Percentiles rank a stretch among this genome's conserved stretches.
Evolutionary conservation across 2,329 filamentous ascomycete genomes (phyloP).

Genomic region (Penicillium sp.): DNA sequence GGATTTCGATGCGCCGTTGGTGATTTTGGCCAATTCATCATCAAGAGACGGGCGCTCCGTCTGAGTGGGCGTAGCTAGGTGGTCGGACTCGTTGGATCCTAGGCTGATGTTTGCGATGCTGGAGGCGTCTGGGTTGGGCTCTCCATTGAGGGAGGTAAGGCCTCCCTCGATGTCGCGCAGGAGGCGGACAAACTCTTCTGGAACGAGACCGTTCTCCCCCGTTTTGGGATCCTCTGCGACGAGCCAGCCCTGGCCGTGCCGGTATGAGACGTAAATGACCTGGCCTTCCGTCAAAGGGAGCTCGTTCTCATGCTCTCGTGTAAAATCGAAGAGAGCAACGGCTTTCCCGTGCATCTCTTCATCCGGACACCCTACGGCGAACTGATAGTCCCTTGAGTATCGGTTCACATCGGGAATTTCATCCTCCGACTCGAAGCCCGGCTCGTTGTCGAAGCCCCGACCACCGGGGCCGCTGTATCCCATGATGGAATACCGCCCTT

Average conservation of each 20-base stretch:
- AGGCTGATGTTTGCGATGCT: conserved; percentile 56
- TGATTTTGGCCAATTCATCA: background rate
- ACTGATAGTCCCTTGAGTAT: conserved; percentile 89
- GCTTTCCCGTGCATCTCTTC: conserved; percentile 98
- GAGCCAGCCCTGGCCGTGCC: conserved; percentile 95
- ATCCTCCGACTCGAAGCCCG: conserved; percentile 44
- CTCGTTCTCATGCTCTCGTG: conserved; percentile 94
- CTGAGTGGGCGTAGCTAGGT: conserved; percentile 35
- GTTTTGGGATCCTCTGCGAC: conserved; percentile 96
- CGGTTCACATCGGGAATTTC: conserved; percentile 64
- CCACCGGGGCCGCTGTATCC: conserved; percentile 44
- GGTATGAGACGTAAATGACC: conserved; percentile 93
- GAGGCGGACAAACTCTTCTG: conserved; percentile 92
- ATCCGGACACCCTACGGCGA: conserved; percentile 91
- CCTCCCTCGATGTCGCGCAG: conserved; percentile 92
- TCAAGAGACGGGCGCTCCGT: conserved; percentile 17
- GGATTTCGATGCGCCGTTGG: conserved; percentile 14
- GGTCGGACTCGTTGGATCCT: conserved; percentile 51
- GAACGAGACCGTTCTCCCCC: conserved; percentile 89
- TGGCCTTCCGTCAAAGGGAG: conserved; percentile 90
- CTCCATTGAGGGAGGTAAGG: conserved; percentile 68
- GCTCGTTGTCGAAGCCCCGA: conserved; percentile 34
- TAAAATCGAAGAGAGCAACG: conserved; percentile 93
- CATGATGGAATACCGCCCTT: conserved; percentile 58
- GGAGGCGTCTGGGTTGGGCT: conserved; percentile 45